A percentile compares a stretch with the other conserved stretches of the same genome.
Conservation (phyloP, 306 rosid species). For the Boehmeria nivea region DNA sequence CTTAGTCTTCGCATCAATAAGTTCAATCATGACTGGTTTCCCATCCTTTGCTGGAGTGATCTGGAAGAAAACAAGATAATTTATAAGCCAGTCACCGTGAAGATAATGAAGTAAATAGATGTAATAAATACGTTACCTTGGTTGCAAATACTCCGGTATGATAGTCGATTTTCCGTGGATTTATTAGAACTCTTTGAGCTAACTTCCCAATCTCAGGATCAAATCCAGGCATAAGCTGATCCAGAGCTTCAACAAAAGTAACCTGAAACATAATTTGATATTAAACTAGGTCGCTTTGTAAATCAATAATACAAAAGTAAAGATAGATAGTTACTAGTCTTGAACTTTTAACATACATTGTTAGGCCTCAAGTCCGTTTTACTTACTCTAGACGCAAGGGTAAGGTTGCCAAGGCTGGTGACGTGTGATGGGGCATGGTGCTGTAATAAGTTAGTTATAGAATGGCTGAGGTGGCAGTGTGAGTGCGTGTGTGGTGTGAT, state of each 20-base stretch:
- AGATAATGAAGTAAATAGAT: conserved; percentile 17
- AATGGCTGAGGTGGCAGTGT: no score
- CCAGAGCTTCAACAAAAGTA: conserved; percentile 92
- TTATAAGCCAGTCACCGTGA: conserved; percentile 15
- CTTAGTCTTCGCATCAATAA: conserved; percentile 93
- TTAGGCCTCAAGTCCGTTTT: no score
- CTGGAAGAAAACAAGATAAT: conserved; percentile 31
- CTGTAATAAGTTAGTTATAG: no score
- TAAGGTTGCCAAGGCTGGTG: no score
- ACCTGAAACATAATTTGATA: conserved; percentile 52
- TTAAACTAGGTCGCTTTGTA: conserved; percentile 11
- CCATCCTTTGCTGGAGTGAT: conserved; percentile 99
- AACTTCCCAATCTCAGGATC: conserved; percentile 98
- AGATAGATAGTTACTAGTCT: no score
- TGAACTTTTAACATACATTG: no score
- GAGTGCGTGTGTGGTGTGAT: no score
- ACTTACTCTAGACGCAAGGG: no score
- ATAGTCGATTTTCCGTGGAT: conserved; percentile 85
- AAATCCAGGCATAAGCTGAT: conserved; percentile 99
- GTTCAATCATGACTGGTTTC: conserved; percentile 86
- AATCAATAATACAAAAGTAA: no score
- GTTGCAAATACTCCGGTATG: conserved; percentile 95
- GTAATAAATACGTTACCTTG: conserved; percentile 54
- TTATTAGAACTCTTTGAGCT: conserved; percentile 92
- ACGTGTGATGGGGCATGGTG: no score